Base-by-base conservation (phyloP, 768 basidiomycete species). In the Phlebiopsis flavidoalba region DNA sequence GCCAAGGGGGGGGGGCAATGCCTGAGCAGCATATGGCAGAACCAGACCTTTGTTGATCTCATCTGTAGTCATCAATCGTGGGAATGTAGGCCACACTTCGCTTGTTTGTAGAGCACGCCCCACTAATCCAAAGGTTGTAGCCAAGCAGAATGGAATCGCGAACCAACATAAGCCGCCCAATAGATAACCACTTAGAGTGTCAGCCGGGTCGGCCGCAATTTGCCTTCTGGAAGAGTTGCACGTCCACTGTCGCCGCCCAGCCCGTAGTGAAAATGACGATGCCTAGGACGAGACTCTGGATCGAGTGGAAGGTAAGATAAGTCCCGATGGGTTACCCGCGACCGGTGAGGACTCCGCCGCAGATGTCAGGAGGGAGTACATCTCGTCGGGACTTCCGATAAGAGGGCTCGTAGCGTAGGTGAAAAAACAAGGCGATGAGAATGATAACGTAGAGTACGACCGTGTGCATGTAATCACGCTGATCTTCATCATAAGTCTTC, bases 281-380 rank as follows among this genome's bases (percentile, higher is more conserved):
- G 37, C 64, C 64, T 19, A 65, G 52, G 21, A 63, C 46, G 43
- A 65, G 40, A 19, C 61, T 62, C 26, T 51, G 54, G 26, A 63
- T 56, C 15, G 79, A 80, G 60, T 80, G 79, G 75, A 83, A 78
- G 1, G 82, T 83, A 36, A 82, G 61, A 64, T 82, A 83, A 45
- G 77, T 77, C 12, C 82, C 80, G 24, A 69, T 24, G 73, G 64
- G 63, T 81, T 83, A 14, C 81, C 80, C 0, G 61, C 60, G 0
- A 82, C 80, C 0, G 82, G 81, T 1, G 67, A 67, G n/a, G 72
- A 70, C 0, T 64, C 35, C 1, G 75, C 75, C 5, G 83, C 83
- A 22, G 71, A 65, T 3, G 72, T 65, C 1, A 83, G 73, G n/a
- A 83, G 71, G 54, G 78, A 72, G 60, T 79, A 83, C 64, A 80